Percentiles rank a stretch among this genome's conserved stretches.
Conservation (phyloP, 805 yeast genomes). For the Ogataea kodamae region DNA sequence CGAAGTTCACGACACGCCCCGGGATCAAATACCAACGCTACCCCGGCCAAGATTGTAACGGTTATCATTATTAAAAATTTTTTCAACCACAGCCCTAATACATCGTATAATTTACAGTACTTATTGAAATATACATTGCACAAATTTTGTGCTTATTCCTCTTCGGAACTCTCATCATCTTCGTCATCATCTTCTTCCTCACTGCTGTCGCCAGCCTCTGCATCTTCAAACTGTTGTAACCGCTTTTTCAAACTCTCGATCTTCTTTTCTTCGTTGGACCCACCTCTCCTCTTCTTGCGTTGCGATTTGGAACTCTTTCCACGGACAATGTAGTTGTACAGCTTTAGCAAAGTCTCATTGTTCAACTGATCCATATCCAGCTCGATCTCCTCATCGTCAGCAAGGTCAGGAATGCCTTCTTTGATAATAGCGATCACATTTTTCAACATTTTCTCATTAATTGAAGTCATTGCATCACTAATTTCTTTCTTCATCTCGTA, state of each 20-base stretch:
- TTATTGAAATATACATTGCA: conserved; percentile 17
- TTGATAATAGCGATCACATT: conserved; percentile 82
- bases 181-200: conserved; percentile 64
- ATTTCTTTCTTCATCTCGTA: conserved; percentile 96
- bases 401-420: conserved; percentile 65
- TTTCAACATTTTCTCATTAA: conserved; percentile 74
- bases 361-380: conserved; percentile 92
- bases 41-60: conserved; percentile 38
- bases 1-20: conserved; percentile 54
- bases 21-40: conserved; percentile 57
- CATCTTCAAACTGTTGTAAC: conserved; percentile 63
- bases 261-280: conserved; percentile 64
- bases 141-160: conserved; percentile 21
- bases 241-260: conserved; percentile 71
- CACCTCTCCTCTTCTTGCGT: conserved; percentile 45
- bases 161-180: conserved; percentile 32
- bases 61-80: conserved; percentile 1
- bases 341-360: conserved; percentile 72
- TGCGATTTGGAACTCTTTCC: conserved; percentile 39
- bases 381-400: conserved; percentile 89
- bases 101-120: conserved; percentile 18
- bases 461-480: conserved; percentile 74
- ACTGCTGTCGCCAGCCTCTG: conserved; percentile 57
- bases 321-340: conserved; percentile 76
- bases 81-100: conserved; percentile 7